These are phyloP conservation scores for Pleurotus cornucopiae DNA, from an alignment of 768 basidiomycete species.

Conservation along the genomic window DNA sequence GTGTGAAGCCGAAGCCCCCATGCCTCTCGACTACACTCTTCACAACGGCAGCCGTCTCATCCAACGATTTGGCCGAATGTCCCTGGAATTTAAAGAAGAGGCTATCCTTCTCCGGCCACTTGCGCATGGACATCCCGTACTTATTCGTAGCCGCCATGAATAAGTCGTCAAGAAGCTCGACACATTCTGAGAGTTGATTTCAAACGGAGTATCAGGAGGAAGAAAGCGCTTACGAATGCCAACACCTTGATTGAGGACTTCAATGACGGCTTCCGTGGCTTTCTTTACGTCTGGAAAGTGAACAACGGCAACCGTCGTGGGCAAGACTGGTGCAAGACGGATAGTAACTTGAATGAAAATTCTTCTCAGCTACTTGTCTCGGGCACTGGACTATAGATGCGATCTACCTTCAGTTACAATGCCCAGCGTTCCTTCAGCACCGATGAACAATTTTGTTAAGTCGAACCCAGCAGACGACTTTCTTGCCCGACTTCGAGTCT, in stretches of 20 bases:
- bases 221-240: constrained; percentile 60
- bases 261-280: constrained; percentile 72
- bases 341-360: constrained; percentile 54
- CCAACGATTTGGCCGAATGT: constrained; percentile 49
- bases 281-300: constrained; percentile 74
- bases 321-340: constrained; percentile 74
- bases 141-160: constrained; percentile 64
- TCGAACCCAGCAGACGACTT: constrained; percentile 91
- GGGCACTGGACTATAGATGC: background rate
- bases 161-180: constrained; percentile 74
- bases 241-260: constrained; percentile 68
- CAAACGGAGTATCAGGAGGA: background rate
- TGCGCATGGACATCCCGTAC: constrained; percentile 46
- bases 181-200: constrained; percentile 56
- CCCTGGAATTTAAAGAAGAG: constrained; percentile 91
- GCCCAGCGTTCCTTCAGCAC: constrained; percentile 86
- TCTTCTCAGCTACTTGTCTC: background rate
- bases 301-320: constrained; percentile 79
- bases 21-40: constrained; percentile 56
- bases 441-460: constrained; percentile 83
- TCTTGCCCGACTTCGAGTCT: constrained; percentile 72
- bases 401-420: constrained; percentile 78
- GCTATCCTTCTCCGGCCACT: constrained; percentile 62
- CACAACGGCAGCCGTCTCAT: constrained; percentile 58
- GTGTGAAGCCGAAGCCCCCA: constrained; percentile 62